These are phyloP conservation scores for Pseudonitzschia pungens DNA, from an alignment of 108 stramenopile genomes.

Conservation along the genomic window DNA sequence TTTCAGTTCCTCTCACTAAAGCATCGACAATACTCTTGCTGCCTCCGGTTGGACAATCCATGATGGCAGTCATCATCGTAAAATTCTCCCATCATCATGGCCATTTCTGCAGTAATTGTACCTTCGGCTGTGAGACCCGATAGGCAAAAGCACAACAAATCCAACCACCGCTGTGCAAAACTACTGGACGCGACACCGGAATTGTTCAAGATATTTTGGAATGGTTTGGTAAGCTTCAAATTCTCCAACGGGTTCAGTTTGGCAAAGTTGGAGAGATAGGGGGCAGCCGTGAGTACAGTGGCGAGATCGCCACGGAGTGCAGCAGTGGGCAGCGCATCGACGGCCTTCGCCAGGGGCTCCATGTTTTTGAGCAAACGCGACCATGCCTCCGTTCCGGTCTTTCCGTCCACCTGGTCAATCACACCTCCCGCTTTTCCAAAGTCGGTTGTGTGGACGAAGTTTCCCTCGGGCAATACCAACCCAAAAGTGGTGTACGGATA, in stretches of 20 bases:
- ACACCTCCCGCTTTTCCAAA: conserved; percentile 48
- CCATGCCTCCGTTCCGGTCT: conserved; percentile 44
- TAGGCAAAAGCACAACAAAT: conserved; percentile 85
- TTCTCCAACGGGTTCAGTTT: conserved; percentile 69
- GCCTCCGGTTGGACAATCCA: conserved; percentile 88
- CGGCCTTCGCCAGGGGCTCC: conserved; percentile 63
- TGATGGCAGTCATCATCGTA: conserved; percentile 68
- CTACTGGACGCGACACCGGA: conserved; percentile 51
- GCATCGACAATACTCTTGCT: conserved; percentile 84
- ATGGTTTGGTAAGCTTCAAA: conserved; percentile 68
- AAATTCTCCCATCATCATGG: conserved; percentile 92
- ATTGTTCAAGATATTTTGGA: conserved; percentile 48
- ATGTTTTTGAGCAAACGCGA: conserved; percentile 52
- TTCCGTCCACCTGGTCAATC: conserved; percentile 43
- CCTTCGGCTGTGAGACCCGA: conserved; percentile 78
- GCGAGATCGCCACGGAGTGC: conserved; percentile 63
- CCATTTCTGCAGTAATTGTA: conserved; percentile 92
- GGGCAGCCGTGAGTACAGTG: conserved; percentile 53
- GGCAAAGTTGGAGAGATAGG: conserved; percentile 67
- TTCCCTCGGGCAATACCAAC: conserved; percentile 65
- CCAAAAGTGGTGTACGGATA: conserved; percentile 62
- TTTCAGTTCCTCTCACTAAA: conserved; percentile 82
- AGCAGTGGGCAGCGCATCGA: conserved; percentile 71
- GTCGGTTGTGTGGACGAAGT: conserved; percentile 55
- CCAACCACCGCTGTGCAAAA: conserved; percentile 85